Base-by-base conservation (phyloP, 352 stramenopile genomes). In the Pythium grandisporangium region DNA sequence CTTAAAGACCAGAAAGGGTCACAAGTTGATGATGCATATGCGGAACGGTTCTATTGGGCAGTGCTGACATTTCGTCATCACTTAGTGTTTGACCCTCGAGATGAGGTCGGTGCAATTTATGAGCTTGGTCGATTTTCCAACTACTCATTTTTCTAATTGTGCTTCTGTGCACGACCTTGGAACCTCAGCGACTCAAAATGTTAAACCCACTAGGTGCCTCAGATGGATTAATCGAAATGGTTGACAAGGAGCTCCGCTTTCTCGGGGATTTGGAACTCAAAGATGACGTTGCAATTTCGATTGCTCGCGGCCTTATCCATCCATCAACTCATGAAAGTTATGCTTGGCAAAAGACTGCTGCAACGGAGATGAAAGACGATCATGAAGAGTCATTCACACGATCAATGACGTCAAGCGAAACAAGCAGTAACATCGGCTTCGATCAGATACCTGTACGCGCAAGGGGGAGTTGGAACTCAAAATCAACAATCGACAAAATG, bases 21-120 rank as follows among this genome's bases (percentile, higher is more conserved):
- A 10, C 47, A 26, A 1, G 19, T 93, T 0, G 55, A 68, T 6
- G 22, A 51, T 1, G 55, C 68, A 23, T 93, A 70, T 41, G 38
- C 30, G 4, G 40, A 67, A 24, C 51, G 60, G 2, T 90, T 82
- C 30, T 83, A 70, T 34, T 48, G 55, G 5, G 76, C 84, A 3
- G 67, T 94, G 34, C 53, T 93, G 25, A 96, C 84, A 1, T 96
- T 93, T 53, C 76, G 76, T 1, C 83, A 96, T 39, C 84, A 96
- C 20, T 70, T 93, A 10, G 77, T 96, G 3, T 95, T 83, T 44
- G 77, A 93, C 53, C 81, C 81, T 24, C 59, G 65, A n/a, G 58
- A 82, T 44, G 42, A 74, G 37, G 79, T 87, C 37, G 29, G 54
- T 36, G 51, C 14, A 12, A 11, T 13, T 17, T 34, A 23, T 19